phyloP scores from a whole-genome alignment of 2,329 filamentous ascomycete genomes.

The Exophiala aquamarina region DNA sequence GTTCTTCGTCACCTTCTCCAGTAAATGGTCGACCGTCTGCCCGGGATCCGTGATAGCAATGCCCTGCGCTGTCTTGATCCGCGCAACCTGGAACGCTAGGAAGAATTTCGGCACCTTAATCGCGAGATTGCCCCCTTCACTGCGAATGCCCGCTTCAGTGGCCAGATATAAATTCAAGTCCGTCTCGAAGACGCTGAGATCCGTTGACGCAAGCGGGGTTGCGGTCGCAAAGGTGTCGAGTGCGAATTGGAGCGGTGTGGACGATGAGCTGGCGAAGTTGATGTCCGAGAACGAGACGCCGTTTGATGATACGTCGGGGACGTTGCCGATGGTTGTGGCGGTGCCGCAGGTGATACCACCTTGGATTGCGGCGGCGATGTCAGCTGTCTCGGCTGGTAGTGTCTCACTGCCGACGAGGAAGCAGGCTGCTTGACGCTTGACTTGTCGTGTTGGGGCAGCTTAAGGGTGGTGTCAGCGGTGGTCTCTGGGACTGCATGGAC shows the following conservation, averaged over 20 bases:
- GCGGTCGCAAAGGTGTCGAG: slow-evolving; percentile 55
- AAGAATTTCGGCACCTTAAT: slow-evolving; percentile 67
- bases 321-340: slow-evolving; percentile 49
- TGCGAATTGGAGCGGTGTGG: slow-evolving; percentile 55
- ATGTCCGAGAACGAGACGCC: slow-evolving; percentile 53
- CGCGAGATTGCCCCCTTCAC: slow-evolving; percentile 52
- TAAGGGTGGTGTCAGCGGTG: no score
- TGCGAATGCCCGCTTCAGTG: slow-evolving; percentile 60
- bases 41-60: slow-evolving; percentile 53
- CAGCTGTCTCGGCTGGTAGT: slow-evolving; percentile 53
- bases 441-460: no score
- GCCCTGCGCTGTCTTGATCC: slow-evolving; percentile 61
- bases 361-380: slow-evolving; percentile 44
- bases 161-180: slow-evolving; percentile 58
- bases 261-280: slow-evolving; percentile 55
- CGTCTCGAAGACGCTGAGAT: slow-evolving; percentile 55
- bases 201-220: slow-evolving; percentile 47
- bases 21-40: slow-evolving; percentile 56
- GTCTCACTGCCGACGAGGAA: slow-evolving; percentile 54
- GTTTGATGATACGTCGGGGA: slow-evolving; percentile 59
- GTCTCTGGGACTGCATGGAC: no score
- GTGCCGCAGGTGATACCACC: slow-evolving; percentile 51
- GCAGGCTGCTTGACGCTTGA: slow-evolving; percentile 40
- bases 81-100: slow-evolving; percentile 57
- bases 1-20: slow-evolving; percentile 43